Base-by-base conservation (phyloP, 192 early-diverging fungal species). In the Backusella morwellensis region DNA sequence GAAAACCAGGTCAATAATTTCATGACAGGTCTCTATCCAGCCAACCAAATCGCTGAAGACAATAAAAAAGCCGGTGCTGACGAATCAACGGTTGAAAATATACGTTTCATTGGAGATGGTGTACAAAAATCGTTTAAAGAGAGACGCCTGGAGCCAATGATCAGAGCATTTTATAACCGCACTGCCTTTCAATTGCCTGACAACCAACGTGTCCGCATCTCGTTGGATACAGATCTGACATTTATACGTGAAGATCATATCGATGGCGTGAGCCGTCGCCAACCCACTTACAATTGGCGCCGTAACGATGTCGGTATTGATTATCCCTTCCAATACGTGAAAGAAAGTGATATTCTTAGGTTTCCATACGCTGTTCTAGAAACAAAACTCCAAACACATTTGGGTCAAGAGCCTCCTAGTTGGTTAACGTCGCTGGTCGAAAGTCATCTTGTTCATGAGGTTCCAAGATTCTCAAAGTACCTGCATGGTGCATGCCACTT, bases 11-110 rank as follows among this genome's bases (percentile, higher is more conserved):
- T 83, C 7, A 77, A 80, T 70, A 12, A 21, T 0, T 83, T 76
- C 32, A 70, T 68, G 17, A 32, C 63, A 0, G 75, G 78, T 42
- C 47, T 32, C 12, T 40, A 56, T 14, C 74, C 81, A 2, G 78
- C 81, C 23, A 34, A 88, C 76, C 50, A 92, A 94, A 74, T 88
- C 93, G 67, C 90, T 88, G 75, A 75, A 81, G 40, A 88, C 81
- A 68, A 88, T 96, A 35, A 75, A 74, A 21, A 81, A 87, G 23
- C 93, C 91, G 84, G 84, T 87, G 14, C 67, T 95, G 66, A 86
- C 83, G 73, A 93, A 94, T 71, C 85, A 74, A 83, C 85, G 38
- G 19, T 94, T 15, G 84, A 84, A 66, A 93, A 97, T 73, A 72
- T 73, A 44, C 76, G 72, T 9, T 82, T 82, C 44, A 78, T 82